Evolutionary conservation across 345 rosid genomes (phyloP).

Genomic region (Pistacia atlantica): DNA sequence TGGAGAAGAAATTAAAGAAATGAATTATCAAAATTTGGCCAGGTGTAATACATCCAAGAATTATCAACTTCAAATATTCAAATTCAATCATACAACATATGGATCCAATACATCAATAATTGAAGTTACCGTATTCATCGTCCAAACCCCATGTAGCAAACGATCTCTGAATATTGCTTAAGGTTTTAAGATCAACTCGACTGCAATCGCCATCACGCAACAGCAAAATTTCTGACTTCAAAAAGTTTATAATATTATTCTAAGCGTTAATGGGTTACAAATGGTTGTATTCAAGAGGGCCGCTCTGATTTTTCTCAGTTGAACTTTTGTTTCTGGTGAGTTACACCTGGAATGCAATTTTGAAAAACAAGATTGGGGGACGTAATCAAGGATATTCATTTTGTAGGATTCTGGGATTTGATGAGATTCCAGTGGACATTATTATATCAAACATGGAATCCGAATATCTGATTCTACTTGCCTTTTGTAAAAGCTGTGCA

Average conservation of each 20-base stretch:
- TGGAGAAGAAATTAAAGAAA: background rate
- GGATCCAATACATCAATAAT: no score
- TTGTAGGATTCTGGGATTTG: background rate
- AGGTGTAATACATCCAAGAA: background rate
- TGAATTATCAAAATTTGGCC: background rate
- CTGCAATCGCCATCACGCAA: background rate
- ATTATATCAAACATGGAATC: background rate
- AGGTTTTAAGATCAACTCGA: no score
- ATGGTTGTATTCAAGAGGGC: background rate
- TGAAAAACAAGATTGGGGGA: background rate
- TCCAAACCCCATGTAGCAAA: no score
- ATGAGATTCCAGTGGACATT: background rate
- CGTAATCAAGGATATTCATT: constrained; percentile 17
- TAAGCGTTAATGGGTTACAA: no score
- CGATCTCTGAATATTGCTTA: no score
- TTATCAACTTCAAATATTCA: no score
- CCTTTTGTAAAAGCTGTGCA: no score
- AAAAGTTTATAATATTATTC: no score
- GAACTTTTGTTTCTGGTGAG: background rate
- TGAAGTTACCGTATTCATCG: no score
- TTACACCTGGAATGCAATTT: constrained; percentile 25
- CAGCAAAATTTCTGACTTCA: background rate
- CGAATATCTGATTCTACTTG: background rate
- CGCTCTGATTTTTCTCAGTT: background rate
- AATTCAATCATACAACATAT: no score